Percentiles rank a stretch among this genome's conserved stretches.
phyloP scores from a whole-genome alignment of 2,329 filamentous ascomycete species.

The Aspergillus persii region DNA sequence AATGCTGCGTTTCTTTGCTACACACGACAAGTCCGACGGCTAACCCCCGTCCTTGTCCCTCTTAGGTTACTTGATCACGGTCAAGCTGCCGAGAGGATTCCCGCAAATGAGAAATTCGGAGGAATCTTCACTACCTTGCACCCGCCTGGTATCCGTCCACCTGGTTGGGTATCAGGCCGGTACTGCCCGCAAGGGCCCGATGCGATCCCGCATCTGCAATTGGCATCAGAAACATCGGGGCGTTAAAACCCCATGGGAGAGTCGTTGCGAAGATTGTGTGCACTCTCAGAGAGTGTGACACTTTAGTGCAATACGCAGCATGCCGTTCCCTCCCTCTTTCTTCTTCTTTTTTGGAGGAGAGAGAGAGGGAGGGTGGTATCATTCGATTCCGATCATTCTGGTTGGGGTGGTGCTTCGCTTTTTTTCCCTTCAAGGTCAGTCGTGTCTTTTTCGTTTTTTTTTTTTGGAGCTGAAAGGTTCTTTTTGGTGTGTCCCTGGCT shows the following conservation, averaged over 20 bases:
- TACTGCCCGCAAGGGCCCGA: constrained; percentile 82
- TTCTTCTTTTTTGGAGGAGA: background rate
- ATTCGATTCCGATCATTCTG: constrained; percentile 95
- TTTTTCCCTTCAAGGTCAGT: constrained; percentile 51
- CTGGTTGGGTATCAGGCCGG: constrained; percentile 24
- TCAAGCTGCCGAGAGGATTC: constrained; percentile 9
- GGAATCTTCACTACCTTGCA: constrained; percentile 73
- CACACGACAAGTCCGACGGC: constrained; percentile 60
- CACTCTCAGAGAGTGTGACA: constrained; percentile 52
- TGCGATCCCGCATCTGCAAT: constrained; percentile 78
- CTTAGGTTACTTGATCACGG: constrained; percentile 11
- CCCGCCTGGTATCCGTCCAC: constrained; percentile 38
- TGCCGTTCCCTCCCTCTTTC: constrained; percentile 50
- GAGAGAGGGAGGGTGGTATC: constrained; percentile 49
- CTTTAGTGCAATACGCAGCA: constrained; percentile 97
- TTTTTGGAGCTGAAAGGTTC: constrained; percentile 25
- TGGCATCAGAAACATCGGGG: constrained; percentile 91
- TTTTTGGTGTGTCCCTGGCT: constrained; percentile 24
- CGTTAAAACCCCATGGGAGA: constrained; percentile 71
- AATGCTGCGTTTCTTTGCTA: constrained; percentile 97
- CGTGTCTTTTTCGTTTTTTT: constrained; percentile 16
- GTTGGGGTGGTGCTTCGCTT: constrained; percentile 70
- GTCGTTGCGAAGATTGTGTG: constrained; percentile 92
- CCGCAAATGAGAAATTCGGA: constrained; percentile 98
- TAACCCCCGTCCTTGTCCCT: constrained; percentile 25